A percentile compares a stretch with the other conserved stretches of the same genome.
Conservation (phyloP, 169 alveolate species). For the Theileria annulata region DNA sequence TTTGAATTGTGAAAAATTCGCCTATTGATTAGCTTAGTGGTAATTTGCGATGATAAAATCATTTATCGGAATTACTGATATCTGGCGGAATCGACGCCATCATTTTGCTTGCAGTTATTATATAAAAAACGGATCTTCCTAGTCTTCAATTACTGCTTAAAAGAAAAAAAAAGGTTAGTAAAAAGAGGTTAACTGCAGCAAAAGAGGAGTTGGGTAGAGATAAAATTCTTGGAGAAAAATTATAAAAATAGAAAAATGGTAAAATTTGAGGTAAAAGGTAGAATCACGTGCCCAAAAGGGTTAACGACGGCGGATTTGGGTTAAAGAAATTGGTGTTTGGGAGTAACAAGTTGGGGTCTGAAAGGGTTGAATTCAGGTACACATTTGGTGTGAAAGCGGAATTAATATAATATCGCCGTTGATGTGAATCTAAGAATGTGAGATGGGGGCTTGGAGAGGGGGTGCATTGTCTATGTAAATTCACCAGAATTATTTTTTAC, state of each 20-base stretch:
- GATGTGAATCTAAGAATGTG: not conserved
- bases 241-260: not conserved
- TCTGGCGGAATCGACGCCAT: slow-evolving; percentile 8
- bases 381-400: not conserved
- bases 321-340: not conserved
- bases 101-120: slow-evolving; percentile 2
- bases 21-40: not conserved
- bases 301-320: not conserved
- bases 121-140: not conserved
- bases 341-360: not conserved
- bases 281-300: not conserved
- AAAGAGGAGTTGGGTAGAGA: not conserved
- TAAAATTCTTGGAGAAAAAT: not conserved
- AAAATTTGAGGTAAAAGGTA: not conserved
- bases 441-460: slow-evolving; percentile 24
- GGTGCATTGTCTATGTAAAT: slow-evolving; percentile 9
- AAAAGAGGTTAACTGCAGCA: not conserved
- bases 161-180: not conserved
- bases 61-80: slow-evolving; percentile 4
- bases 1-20: not conserved
- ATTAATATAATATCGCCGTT: not conserved
- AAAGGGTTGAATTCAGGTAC: not conserved
- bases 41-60: slow-evolving; percentile 12
- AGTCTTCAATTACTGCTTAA: not conserved
- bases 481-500: not conserved